Percentiles rank a stretch among this genome's conserved stretches.
Conservation (phyloP, 805 yeast species). For the Zygosaccharomyces rouxii region DNA sequence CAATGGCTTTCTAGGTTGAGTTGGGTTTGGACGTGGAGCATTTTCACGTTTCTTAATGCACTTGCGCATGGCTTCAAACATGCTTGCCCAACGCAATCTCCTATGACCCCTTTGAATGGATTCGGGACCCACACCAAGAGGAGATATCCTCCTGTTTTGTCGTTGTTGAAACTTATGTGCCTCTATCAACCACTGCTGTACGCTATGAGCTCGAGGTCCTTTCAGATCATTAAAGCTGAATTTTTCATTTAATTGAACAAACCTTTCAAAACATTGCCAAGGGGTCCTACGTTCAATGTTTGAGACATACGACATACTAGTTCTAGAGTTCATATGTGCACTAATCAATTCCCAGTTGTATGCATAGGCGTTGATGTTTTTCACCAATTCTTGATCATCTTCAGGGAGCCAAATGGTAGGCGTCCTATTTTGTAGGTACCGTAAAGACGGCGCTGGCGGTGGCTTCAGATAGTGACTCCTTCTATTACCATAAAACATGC, state of each 20-base stretch:
- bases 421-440: constrained; percentile 73
- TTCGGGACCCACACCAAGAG: constrained; percentile 89
- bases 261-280: constrained; percentile 98
- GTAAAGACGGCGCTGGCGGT: constrained; percentile 84
- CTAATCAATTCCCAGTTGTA: constrained; percentile 94
- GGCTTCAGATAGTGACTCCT: constrained; percentile 68
- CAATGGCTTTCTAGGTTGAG: constrained; percentile 39
- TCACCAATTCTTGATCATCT: constrained; percentile 78
- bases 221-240: constrained; percentile 83
- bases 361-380: constrained; percentile 76
- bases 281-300: constrained; percentile 94
- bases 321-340: constrained; percentile 63
- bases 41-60: constrained; percentile 84
- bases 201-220: constrained; percentile 77
- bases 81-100: constrained; percentile 89
- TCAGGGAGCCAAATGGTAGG: constrained; percentile 97
- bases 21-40: constrained; percentile 54
- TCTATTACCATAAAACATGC: constrained; percentile 46
- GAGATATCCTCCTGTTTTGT: constrained; percentile 83
- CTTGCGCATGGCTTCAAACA: constrained; percentile 93
- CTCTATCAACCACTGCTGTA: constrained; percentile 88
- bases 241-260: constrained; percentile 84
- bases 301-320: constrained; percentile 69
- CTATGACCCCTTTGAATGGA: constrained; percentile 91
- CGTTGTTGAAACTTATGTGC: constrained; percentile 86